Percentiles rank a stretch among this genome's conserved stretches.
These are phyloP conservation scores for Paramyrothecium sp. DNA, from an alignment of 2,329 filamentous ascomycete genomes.

Conservation along the genomic window DNA sequence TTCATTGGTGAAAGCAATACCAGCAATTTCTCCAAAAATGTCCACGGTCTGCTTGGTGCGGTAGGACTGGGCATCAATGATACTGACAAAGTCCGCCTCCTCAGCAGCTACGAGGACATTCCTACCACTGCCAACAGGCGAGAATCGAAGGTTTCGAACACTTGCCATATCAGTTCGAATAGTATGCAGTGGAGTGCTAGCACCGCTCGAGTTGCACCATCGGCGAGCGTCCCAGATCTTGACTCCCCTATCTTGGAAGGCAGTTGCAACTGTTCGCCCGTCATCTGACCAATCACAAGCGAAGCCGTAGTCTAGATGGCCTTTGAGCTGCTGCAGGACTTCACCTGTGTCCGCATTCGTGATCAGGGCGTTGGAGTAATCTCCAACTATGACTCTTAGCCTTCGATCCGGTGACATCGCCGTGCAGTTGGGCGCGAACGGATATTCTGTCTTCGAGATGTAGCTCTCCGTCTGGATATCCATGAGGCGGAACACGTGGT, in stretches of 20 bases:
- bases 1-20: constrained; percentile 63
- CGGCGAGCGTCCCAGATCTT: constrained; percentile 75
- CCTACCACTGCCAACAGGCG: constrained; percentile 66
- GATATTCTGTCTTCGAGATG: constrained; percentile 50
- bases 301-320: constrained; percentile 71
- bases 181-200: constrained; percentile 46
- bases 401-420: constrained; percentile 70
- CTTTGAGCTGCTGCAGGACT: constrained; percentile 54
- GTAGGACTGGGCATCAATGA: constrained; percentile 68
- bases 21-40: constrained; percentile 74
- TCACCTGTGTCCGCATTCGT: constrained; percentile 66
- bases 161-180: constrained; percentile 67
- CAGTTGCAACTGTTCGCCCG: constrained; percentile 73
- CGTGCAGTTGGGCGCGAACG: constrained; percentile 69
- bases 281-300: constrained; percentile 79
- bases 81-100: constrained; percentile 69
- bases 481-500: constrained; percentile 55
- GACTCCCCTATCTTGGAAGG: constrained; percentile 71
- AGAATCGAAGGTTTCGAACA: constrained; percentile 69
- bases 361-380: constrained; percentile 64
- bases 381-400: constrained; percentile 71
- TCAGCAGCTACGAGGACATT: constrained; percentile 70
- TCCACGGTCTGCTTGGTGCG: constrained; percentile 67
- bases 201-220: constrained; percentile 56
- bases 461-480: constrained; percentile 61